Conservation (phyloP, 2,329 filamentous ascomycete species). For the Simplicillium aogashimaense region DNA sequence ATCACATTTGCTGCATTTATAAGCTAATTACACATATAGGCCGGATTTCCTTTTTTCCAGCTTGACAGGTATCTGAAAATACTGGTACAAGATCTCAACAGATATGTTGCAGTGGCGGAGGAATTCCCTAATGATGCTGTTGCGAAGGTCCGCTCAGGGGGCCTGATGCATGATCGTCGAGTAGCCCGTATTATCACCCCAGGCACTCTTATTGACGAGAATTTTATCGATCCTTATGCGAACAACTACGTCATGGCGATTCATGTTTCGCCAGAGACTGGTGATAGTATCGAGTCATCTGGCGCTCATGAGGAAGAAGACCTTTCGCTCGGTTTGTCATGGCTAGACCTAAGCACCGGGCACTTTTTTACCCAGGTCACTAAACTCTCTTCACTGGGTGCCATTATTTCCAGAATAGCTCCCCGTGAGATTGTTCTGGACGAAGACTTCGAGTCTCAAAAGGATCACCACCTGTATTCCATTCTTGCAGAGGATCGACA, state of each 20-base stretch:
- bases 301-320: slow-evolving; percentile 1
- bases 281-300: not conserved
- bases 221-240: slow-evolving; percentile 87
- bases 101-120: slow-evolving; percentile 88
- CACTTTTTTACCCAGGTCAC: slow-evolving; percentile 82
- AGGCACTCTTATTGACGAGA: slow-evolving; percentile 92
- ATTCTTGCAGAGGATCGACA: slow-evolving; percentile 68
- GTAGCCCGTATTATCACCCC: slow-evolving; percentile 87
- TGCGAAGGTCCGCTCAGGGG: slow-evolving; percentile 63
- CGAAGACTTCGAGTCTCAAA: slow-evolving; percentile 45
- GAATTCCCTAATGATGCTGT: slow-evolving; percentile 71
- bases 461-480: slow-evolving; percentile 51
- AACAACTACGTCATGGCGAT: slow-evolving; percentile 90
- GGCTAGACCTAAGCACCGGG: slow-evolving; percentile 91
- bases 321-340: slow-evolving; percentile 65
- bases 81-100: slow-evolving; percentile 81
- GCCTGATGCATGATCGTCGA: slow-evolving; percentile 72
- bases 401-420: slow-evolving; percentile 70
- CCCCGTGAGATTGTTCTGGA: slow-evolving; percentile 80
- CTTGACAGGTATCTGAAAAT: slow-evolving; percentile 88
- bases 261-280: slow-evolving; percentile 34
- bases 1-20: slow-evolving; percentile 4
- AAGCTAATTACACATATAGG: slow-evolving; percentile 31
- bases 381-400: slow-evolving; percentile 61
- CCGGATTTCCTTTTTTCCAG: slow-evolving; percentile 89